These are phyloP conservation scores for Myxozyma kluyveri DNA, from an alignment of 805 yeast species.

Conservation along the genomic window DNA sequence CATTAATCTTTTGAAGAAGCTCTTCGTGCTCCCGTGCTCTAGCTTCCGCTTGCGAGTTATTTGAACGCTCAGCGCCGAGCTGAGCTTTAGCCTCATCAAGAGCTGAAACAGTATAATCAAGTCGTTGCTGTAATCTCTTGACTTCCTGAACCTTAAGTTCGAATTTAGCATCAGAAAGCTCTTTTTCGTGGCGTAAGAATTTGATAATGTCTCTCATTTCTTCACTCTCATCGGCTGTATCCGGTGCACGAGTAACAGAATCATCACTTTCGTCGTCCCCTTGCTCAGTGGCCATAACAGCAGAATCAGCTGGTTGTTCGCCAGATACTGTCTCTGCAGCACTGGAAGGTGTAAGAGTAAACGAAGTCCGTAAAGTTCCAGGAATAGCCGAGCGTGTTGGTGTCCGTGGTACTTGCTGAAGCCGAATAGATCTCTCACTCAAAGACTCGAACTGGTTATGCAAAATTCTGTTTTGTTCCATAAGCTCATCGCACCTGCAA, in stretches of 20 bases:
- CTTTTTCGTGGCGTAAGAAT: conserved; percentile 72
- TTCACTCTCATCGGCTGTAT: conserved; percentile 18
- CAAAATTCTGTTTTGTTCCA: conserved; percentile 65
- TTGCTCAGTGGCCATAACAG: too few relatives aligned
- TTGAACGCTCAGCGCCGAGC: conserved; percentile 39
- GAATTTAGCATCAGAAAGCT: conserved; percentile 60
- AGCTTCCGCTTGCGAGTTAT: conserved; percentile 10
- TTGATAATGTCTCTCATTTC: conserved; percentile 53
- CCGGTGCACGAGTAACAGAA: neutral
- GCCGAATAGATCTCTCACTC: conserved; percentile 27
- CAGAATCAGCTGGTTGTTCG: too few relatives aligned
- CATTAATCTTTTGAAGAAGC: conserved; percentile 54
- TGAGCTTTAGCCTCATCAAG: conserved; percentile 54
- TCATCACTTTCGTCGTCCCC: too few relatives aligned
- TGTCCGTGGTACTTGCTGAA: conserved; percentile 9
- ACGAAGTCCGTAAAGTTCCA: neutral
- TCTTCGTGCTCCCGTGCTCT: conserved; percentile 44
- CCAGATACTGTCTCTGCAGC: too few relatives aligned
- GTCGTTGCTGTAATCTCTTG: conserved; percentile 50
- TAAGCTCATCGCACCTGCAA: conserved; percentile 48
- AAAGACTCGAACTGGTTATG: conserved; percentile 61
- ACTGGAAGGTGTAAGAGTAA: neutral
- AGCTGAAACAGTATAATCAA: conserved; percentile 50
- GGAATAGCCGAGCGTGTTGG: conserved; percentile 1
- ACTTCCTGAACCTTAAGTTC: conserved; percentile 55